A percentile compares a stretch with the other conserved stretches of the same genome.
Evolutionary conservation across 208 protist species (phyloP).

Genomic region (Trichomonas vaginalis): DNA sequence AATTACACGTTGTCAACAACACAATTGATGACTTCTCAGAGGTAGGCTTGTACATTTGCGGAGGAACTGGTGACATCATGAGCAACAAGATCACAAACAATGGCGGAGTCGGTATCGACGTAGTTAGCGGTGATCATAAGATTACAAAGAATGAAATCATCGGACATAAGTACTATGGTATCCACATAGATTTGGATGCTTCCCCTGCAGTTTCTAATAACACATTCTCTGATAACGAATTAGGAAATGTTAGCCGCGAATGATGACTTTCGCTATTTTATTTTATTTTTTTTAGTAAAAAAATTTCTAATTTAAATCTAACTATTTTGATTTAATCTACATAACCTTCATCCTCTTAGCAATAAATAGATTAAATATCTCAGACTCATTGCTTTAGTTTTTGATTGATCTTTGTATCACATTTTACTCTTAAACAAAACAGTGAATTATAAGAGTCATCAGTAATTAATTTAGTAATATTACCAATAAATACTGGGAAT

Average conservation of each 20-base stretch:
- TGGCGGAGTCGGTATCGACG: not conserved
- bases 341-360: too few species aligned
- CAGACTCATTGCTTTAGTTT: too few species aligned
- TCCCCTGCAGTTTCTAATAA: not conserved
- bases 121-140: not conserved
- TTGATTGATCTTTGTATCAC: too few species aligned
- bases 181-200: not conserved
- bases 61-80: not conserved
- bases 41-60: not conserved
- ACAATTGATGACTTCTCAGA: not conserved
- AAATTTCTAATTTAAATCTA: too few species aligned
- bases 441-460: too few species aligned
- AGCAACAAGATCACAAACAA: not conserved
- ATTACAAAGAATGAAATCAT: not conserved
- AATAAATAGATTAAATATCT: too few species aligned
- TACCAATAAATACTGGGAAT: too few species aligned
- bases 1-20: not conserved
- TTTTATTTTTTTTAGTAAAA: too few species aligned
- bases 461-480: too few species aligned
- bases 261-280: too few species aligned
- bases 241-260: not conserved
- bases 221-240: not conserved
- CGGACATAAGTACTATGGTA: not conserved
- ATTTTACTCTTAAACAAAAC: too few species aligned
- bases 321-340: too few species aligned